Base-by-base conservation (phyloP, 1,284 basidiomycete species). In the Stygiomarasmius scandens region DNA sequence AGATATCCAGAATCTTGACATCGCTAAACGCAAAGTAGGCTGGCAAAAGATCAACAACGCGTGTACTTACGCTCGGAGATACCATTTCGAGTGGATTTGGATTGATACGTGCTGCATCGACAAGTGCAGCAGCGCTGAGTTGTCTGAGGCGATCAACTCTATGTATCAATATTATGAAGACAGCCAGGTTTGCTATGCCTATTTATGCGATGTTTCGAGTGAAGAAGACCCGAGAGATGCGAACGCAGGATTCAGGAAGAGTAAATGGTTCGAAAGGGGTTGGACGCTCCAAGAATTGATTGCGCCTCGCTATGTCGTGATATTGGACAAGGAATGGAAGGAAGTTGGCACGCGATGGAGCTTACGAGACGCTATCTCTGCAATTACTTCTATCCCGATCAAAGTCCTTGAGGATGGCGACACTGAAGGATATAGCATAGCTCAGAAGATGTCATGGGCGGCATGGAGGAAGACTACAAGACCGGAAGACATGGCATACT, bases 141-240 rank as follows among this genome's bases (percentile, higher is more conserved):
- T 49, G 12, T 49, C 47, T 8, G 47, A 49, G 14, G 47, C 47
- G 16, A 49, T 49, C 47, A 49, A 49, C 47, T 49, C 47, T 6
- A 49, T 49, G 47, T 49, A 49, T 49, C 47, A 25, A 23, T 49
- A 49, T 29, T 49, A 49, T 29, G 10, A 16, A n/a, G 29, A 29
- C 14, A 5, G 23, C 16, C 19, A 14, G 27, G 47, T 49, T n/a
- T 41, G 38, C 16, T 41, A 41, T 41, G 38, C 38, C 4, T 41
- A 41, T 19, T 19, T 41, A 5, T 12, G 14, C 11, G 38, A 41
- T 41, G 38, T n/a, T 4, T 41, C n/a, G 5, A 41, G 11, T 16
- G 38, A 41, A n/a, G 38, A 41, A 5, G 14, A 41, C 16, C n/a
- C 38, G 5, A 12, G n/a, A 20, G 23, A 27, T 49, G 19, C 24